Base-by-base conservation (phyloP, 495 filamentous ascomycete genomes). In the Glarea lozoyensis region DNA sequence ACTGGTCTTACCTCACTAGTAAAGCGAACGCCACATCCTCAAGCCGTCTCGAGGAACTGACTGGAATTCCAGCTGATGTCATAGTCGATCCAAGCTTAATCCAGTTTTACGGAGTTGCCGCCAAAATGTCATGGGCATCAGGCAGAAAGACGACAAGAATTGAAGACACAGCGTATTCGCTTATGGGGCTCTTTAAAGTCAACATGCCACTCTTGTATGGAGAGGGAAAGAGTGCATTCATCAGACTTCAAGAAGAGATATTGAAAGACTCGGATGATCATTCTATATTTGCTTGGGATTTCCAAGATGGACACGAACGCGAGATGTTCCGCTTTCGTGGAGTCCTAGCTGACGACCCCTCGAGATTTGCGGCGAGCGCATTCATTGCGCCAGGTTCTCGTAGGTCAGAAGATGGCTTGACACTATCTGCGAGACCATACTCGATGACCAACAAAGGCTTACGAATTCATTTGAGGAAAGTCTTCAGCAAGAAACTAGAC, bases 121-220 rank as follows among this genome's bases (percentile, higher is more conserved):
- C 33, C 2, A 42, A 61, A 13, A 31, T 48, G 12, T 69, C 25
- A n/a, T 29, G 25, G 25, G 25, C 25, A n/a, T 7, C 25, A 7
- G 25, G n/a, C n/a, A 29, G 25, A n/a, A n/a, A 29, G 25, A 29
- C 25, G 25, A 29, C 25, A n/a, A 7, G 25, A 7, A 7, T n/a
- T 7, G 25, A 29, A 29, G 25, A 29, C n/a, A 7, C n/a, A 7
- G 25, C 25, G n/a, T 29, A 29, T 29, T 29, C 7, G 7, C 25
- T 29, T 7, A 29, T 29, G 25, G 25, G 25, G 7, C 7, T 29
- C 25, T 29, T 29, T 29, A 7, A 7, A 7, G 25, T 29, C 25
- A 29, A 29, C 25, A 29, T 29, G 25, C 25, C 25, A n/a, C 7
- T 29, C 7, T n/a, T 29, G 7, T 29, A 29, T n/a, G 25, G 25